phyloP scores from a whole-genome alignment of 2,329 filamentous ascomycete genomes.

The Arachnomyces sp. region DNA sequence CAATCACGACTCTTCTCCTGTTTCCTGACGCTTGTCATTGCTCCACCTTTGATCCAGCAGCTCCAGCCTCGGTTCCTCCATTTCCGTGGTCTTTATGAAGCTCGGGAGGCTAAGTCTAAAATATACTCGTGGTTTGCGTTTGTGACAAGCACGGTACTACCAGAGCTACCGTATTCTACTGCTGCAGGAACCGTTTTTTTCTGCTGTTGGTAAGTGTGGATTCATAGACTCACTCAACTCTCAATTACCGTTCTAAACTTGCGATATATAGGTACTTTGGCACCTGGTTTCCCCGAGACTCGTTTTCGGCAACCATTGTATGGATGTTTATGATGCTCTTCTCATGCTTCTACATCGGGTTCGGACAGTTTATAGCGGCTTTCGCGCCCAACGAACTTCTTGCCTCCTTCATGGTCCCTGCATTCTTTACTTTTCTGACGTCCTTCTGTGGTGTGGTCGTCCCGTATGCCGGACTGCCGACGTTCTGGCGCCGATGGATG shows the following conservation, averaged over 20 bases:
- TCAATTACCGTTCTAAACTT: slow-evolving; percentile 15
- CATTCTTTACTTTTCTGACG: slow-evolving; percentile 62
- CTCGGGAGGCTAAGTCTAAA: slow-evolving; percentile 65
- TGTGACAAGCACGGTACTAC: slow-evolving; percentile 55
- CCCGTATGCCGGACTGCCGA: slow-evolving; percentile 52
- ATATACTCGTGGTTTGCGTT: slow-evolving; percentile 72
- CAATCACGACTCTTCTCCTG: slow-evolving; percentile 65
- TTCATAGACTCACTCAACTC: background rate
- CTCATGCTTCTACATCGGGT: slow-evolving; percentile 56
- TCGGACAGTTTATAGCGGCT: slow-evolving; percentile 60
- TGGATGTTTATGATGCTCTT: slow-evolving; percentile 60
- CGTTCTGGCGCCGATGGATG: slow-evolving; percentile 60
- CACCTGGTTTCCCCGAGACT: slow-evolving; percentile 44
- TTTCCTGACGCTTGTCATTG: slow-evolving; percentile 69
- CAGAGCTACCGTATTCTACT: slow-evolving; percentile 62
- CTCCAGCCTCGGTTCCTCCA: slow-evolving; percentile 64
- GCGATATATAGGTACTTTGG: slow-evolving; percentile 43
- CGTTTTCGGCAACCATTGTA: slow-evolving; percentile 52
- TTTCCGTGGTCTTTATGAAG: slow-evolving; percentile 59
- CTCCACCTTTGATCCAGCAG: slow-evolving; percentile 66
- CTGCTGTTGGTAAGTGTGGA: slow-evolving; percentile 48
- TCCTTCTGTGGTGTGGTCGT: slow-evolving; percentile 70
- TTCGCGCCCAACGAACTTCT: slow-evolving; percentile 59
- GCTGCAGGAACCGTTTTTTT: slow-evolving; percentile 59
- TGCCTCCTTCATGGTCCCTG: slow-evolving; percentile 56